These are phyloP conservation scores for Entomortierella chlamydospora DNA, from an alignment of 192 early-diverging fungal species.

Conservation along the genomic window DNA sequence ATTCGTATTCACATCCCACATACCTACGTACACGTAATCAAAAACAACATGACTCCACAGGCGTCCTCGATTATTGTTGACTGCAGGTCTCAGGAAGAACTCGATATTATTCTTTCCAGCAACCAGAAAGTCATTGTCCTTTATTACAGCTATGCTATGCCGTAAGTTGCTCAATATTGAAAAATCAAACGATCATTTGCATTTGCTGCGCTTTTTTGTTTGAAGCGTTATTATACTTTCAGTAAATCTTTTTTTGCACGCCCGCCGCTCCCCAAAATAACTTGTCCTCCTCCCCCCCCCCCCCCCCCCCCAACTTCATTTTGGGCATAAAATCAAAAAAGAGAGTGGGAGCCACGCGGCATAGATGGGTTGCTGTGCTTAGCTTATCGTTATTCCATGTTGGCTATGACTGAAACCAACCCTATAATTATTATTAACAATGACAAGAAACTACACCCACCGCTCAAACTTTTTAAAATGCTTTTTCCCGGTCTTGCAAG, in stretches of 20 bases:
- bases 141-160: constrained; percentile 47
- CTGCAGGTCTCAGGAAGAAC: constrained; percentile 38
- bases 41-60: constrained; percentile 21
- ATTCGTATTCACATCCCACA: not conserved
- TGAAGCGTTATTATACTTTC: not conserved
- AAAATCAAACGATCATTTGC: not conserved
- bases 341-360: not conserved
- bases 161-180: constrained; percentile 15
- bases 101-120: constrained; percentile 19
- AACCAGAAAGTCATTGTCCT: constrained; percentile 19
- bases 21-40: no score
- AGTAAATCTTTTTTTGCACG: no score
- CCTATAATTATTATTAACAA: no score
- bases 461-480: no score
- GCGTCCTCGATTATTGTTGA: constrained; percentile 16
- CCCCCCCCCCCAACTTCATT: no score
- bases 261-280: not conserved
- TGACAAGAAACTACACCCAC: no score
- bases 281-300: not conserved
- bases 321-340: not conserved
- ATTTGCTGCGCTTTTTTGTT: constrained; percentile 1
- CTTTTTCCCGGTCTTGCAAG: no score
- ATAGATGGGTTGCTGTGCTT: not conserved
- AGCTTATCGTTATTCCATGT: not conserved
- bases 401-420: no score